Evolutionary conservation across 2,329 filamentous ascomycete genomes (phyloP), one percentile per base, ranked within the genome.

Genomic region (Blumeria graminis): DNA sequence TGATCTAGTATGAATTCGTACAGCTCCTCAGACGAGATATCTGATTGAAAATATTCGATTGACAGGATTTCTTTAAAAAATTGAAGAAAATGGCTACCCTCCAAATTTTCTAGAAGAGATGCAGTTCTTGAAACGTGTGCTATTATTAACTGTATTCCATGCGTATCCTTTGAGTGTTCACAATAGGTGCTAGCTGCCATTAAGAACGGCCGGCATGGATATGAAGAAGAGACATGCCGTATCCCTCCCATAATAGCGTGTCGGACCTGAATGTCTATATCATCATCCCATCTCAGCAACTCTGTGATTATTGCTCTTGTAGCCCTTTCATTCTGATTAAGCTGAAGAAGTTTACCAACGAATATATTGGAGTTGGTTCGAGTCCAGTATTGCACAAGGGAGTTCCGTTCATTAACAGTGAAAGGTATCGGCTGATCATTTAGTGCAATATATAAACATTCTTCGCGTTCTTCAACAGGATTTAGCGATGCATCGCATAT

Each of bases 301-400:
- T 72, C 70, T 39, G 67, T 68, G 53, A 88, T 65, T 55, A 88
- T 82, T 11, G 68, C 69, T 54, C 75, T 71, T 1, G 76, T 78
- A 1, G 71, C 70, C 1, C 64, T 60, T 0, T 68, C 66, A 56
- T 78, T 80, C 63, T 81, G 76, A 59, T 81, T 74, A 53, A 83
- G 71, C 18, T 71, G 70, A 33, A 88, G 71, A 32, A 88, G 71
- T 64, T 83, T 86, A 63, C 80, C 78, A 28, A 82, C 65, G 55
- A 84, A 78, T n/a, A 79, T 69, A 59, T 75, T 78, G 4, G 63
- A 60, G 28, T 62, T 60, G 36, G 57, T 63, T 53, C 66, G 62
- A 60, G 65, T 63, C 69, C 71, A 74, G 38, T 73, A 69, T 38
- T 66, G 65, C 57, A 72, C 68, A 1, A 80, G 60, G 1, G 73